phyloP scores from a whole-genome alignment of 2,329 filamentous ascomycete species.

The Fusarium nodosum region DNA sequence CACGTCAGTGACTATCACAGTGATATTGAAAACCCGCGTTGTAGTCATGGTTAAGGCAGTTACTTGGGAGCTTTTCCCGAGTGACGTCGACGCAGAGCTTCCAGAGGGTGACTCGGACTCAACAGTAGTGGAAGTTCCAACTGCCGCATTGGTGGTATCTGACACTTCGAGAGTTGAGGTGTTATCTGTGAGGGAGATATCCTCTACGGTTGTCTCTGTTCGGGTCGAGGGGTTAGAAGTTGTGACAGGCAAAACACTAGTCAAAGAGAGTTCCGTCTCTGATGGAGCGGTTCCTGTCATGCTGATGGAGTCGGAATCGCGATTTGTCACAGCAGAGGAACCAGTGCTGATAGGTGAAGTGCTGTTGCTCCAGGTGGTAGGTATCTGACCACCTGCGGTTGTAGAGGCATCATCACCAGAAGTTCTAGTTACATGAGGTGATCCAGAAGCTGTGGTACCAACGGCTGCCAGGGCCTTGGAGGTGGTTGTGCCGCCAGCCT shows the following conservation, averaged over 20 bases:
- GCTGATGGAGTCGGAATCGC: neutral
- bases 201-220: neutral
- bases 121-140: slow-evolving; percentile 1
- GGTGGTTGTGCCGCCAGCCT: slow-evolving; percentile 35
- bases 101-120: slow-evolving; percentile 11
- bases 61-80: neutral
- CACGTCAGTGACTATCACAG: slow-evolving; percentile 20
- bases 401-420: neutral
- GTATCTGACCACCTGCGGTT: neutral
- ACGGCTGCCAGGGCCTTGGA: slow-evolving; percentile 16
- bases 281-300: neutral
- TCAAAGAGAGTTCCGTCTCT: neutral
- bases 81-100: too few relatives aligned
- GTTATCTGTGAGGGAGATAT: neutral
- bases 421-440: slow-evolving; percentile 10
- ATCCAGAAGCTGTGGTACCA: slow-evolving; percentile 10
- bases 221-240: neutral
- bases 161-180: neutral
- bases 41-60: slow-evolving; percentile 22
- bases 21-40: slow-evolving; percentile 32
- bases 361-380: neutral
- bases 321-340: slow-evolving; percentile 1
- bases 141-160: neutral
- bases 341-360: slow-evolving; percentile 11
- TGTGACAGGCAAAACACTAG: slow-evolving; percentile 2